Evolutionary conservation across 2,329 filamentous ascomycete species (phyloP).

Genomic region (Sclerotinia trifoliorum): DNA sequence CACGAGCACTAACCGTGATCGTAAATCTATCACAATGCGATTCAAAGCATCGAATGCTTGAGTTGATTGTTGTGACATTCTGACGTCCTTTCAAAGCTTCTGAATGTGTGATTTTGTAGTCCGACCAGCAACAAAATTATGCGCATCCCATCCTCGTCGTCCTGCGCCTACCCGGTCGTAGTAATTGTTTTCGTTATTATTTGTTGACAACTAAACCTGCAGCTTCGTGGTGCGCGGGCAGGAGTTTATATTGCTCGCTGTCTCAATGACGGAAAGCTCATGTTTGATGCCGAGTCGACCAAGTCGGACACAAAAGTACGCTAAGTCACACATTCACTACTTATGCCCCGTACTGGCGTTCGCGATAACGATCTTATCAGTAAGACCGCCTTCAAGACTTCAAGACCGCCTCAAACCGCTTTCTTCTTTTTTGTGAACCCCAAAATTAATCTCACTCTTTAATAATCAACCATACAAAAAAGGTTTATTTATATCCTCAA

Average conservation of each 20-base stretch:
- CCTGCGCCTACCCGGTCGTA: conserved; percentile 26
- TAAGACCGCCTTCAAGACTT: background rate
- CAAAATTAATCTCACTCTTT: background rate
- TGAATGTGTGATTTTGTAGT: conserved; percentile 10
- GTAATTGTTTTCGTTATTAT: conserved; percentile 16
- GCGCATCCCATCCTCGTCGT: conserved; percentile 33
- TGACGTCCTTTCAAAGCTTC: conserved; percentile 31
- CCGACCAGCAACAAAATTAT: conserved; percentile 30
- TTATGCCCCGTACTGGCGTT: background rate
- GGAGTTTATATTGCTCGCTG: background rate
- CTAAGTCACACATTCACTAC: conserved; percentile 4
- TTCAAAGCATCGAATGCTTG: conserved; percentile 37
- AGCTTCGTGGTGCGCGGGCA: background rate
- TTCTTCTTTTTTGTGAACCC: background rate
- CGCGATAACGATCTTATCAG: conserved; percentile 13
- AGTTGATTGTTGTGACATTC: conserved; percentile 39
- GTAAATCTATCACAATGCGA: conserved; percentile 38
- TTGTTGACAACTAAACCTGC: background rate
- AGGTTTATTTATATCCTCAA: background rate
- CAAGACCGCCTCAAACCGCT: background rate
- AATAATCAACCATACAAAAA: background rate
- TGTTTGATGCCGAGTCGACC: background rate
- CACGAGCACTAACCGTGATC: conserved; percentile 37
- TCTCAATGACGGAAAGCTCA: conserved; percentile 1
- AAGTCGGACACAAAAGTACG: background rate